Base-by-base conservation (phyloP, 306 rosid genomes). In the Vigna hirtella region DNA sequence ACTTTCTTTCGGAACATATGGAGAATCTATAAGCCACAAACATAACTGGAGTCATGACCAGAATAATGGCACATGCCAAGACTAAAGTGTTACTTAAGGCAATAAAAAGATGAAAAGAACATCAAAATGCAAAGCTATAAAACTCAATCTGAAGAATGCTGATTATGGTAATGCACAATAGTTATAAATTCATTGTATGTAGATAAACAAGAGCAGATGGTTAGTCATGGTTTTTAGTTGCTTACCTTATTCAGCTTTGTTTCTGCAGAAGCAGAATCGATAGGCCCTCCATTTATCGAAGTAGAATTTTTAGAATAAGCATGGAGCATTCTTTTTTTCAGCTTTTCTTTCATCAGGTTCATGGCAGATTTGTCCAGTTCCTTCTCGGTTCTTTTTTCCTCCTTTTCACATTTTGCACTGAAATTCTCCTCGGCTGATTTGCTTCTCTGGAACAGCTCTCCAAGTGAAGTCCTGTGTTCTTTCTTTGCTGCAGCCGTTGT, bases 381-480 rank as follows among this genome's bases (percentile, higher is more conserved):
- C 67, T 84, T 87, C 62, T 87, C 92, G 66, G 72, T 32, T 67
- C 87, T 85, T 72, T 76, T 89, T 32, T 89, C 88, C 66, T 93
- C 93, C 79, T 79, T 82, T 40, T 81, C 87, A 62, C 52, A 69
- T 85, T 88, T 86, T 32, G 77, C 83, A 73, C 88, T 79, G 30
- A 79, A 68, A 76, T 71, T 87, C 78, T 94, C 96, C 83, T 91
- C 93, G 43, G 82, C 85, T 40, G 86, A 24, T 78, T 93, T 91
- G 77, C 91, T 90, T 80, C 83, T 90, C 87, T 90, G 96, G 82
- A 94, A 91, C 51, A 94, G 82, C 81, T 90, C 97, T 9, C 93
- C 97, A 63, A 94, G 97, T 67, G 98, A 92, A 2, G 94, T 90
- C 78, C 98, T 86, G 18, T 89, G 87, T 83, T 93, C 99, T 85